Conservation (phyloP, 2,329 filamentous ascomycete species). For the Trichoderma sp. region DNA sequence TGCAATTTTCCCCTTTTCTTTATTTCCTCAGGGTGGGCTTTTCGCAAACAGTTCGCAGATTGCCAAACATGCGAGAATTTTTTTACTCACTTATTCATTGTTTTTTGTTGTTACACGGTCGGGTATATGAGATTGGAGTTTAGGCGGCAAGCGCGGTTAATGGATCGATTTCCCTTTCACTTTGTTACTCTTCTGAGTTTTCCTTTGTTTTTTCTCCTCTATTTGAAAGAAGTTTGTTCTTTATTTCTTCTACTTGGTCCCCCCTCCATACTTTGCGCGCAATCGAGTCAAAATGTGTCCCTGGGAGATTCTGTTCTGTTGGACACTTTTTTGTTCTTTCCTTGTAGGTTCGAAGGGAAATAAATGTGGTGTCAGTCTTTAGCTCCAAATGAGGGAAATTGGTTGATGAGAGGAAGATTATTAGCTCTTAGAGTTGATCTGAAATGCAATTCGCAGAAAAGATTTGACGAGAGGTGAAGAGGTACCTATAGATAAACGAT, state of each 20-base stretch:
- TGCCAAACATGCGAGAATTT: not conserved
- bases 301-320: not conserved
- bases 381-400: not conserved
- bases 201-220: not conserved
- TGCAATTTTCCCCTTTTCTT: not conserved
- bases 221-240: not conserved
- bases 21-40: not conserved
- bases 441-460: not conserved
- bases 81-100: not conserved
- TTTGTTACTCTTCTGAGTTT: not conserved
- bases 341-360: not conserved
- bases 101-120: not conserved
- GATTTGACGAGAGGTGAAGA: not conserved
- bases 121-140: not conserved
- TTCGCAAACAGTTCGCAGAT: not conserved
- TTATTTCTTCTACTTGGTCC: not conserved
- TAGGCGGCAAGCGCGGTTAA: slow-evolving; percentile 15
- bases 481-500: not conserved
- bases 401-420: not conserved
- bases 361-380: not conserved
- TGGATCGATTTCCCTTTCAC: not conserved
- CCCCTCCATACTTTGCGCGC: not conserved
- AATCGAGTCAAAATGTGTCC: not conserved
- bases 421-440: not conserved
- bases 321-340: too few relatives aligned